Conservation (phyloP, 495 filamentous ascomycete genomes). For the Aspergillus cristatus region DNA sequence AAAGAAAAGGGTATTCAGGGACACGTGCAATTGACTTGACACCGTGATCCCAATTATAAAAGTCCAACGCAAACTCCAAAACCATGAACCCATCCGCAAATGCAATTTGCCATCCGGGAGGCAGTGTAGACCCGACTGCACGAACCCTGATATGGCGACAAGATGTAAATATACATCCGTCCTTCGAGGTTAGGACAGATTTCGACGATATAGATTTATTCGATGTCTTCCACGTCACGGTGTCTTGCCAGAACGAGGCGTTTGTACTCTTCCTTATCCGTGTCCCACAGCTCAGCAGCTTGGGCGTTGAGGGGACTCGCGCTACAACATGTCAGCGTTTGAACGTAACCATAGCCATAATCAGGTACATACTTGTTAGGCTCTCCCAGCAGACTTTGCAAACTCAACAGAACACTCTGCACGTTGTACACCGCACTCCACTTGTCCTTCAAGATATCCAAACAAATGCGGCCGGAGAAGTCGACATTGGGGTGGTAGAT, state of each 20-base stretch:
- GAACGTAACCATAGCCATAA: conserved; percentile 1
- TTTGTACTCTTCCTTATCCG: conserved; percentile 80
- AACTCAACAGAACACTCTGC: conserved; percentile 80
- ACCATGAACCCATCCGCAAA: conserved; percentile 11
- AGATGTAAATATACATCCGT: no score
- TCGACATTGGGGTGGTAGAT: conserved; percentile 95
- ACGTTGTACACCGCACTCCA: conserved; percentile 96
- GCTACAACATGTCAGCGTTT: conserved; percentile 39
- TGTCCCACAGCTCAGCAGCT: conserved; percentile 93
- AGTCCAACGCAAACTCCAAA: conserved; percentile 18
- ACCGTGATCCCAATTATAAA: neutral
- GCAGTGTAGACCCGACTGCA: no score
- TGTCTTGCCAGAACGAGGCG: conserved; percentile 57
- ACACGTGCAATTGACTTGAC: no score
- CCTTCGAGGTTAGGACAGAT: no score
- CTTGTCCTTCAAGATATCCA: conserved; percentile 97
- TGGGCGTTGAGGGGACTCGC: conserved; percentile 92
- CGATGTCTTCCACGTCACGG: conserved; percentile 49
- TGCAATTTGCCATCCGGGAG: neutral
- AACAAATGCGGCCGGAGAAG: conserved; percentile 83
- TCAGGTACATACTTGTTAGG: conserved; percentile 79
- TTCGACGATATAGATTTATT: conserved; percentile 18
- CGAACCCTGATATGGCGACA: no score
- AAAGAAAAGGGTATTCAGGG: no score
- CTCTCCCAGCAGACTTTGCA: conserved; percentile 93